These are phyloP conservation scores for Fragilaria radians DNA, from an alignment of 108 stramenopile species.

Conservation along the genomic window DNA sequence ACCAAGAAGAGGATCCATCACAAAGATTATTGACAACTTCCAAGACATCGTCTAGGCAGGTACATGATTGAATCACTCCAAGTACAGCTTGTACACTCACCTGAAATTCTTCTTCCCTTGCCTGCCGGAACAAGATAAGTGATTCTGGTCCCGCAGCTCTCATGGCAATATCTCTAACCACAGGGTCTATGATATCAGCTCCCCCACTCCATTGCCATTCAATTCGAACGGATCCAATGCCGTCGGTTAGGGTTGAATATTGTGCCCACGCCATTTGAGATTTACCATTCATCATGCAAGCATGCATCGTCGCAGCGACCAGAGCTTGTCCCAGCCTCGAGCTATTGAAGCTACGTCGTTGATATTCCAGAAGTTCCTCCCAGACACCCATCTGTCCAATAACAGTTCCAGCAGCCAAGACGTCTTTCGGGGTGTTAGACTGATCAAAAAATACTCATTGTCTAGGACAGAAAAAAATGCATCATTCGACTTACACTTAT, in stretches of 20 bases:
- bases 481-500: constrained; percentile 35
- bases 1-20: not conserved
- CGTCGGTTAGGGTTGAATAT: constrained; percentile 28
- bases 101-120: constrained; percentile 33
- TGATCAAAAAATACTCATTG: not conserved
- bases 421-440: constrained; percentile 16
- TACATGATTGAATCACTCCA: constrained; percentile 19
- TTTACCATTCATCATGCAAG: constrained; percentile 43
- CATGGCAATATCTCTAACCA: constrained; percentile 60
- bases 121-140: constrained; percentile 36
- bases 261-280: constrained; percentile 39
- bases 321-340: constrained; percentile 33
- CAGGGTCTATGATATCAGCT: constrained; percentile 37
- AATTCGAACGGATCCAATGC: constrained; percentile 19
- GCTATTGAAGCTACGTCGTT: constrained; percentile 19
- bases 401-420: constrained; percentile 75
- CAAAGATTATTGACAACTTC: not conserved
- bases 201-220: constrained; percentile 77
- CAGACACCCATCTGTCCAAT: constrained; percentile 68
- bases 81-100: constrained; percentile 49
- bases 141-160: constrained; percentile 35
- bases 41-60: not conserved
- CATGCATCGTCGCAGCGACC: constrained; percentile 54
- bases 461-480: not conserved
- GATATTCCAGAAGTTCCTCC: constrained; percentile 51